These are phyloP conservation scores for Antitrichia curtipendula DNA, from an alignment of 225 moss, liverwort and hornwort genomes.

Conservation along the genomic window DNA sequence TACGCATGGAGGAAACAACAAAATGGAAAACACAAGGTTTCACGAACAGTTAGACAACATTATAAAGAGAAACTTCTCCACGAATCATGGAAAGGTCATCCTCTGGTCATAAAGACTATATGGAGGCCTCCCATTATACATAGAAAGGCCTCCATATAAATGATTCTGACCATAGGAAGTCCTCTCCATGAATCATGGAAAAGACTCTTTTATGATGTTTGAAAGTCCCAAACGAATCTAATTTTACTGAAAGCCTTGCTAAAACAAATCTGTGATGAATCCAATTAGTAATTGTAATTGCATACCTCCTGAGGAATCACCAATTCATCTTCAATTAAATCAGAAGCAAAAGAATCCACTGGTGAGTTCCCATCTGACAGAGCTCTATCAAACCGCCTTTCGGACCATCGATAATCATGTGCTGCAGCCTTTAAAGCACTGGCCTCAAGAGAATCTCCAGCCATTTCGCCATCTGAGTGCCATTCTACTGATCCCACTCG, in stretches of 20 bases:
- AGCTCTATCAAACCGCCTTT: constrained; percentile 40
- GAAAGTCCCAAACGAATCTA: background rate
- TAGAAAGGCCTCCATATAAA: background rate
- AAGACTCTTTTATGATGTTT: background rate
- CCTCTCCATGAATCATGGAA: background rate
- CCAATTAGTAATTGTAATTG: background rate
- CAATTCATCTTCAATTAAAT: constrained; percentile 59
- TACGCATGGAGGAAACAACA: background rate
- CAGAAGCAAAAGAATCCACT: constrained; percentile 61
- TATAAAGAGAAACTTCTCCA: background rate
- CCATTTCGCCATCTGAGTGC: constrained; percentile 48
- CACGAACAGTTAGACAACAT: background rate
- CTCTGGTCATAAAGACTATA: background rate
- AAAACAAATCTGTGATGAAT: background rate
- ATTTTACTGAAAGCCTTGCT: background rate
- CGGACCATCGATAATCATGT: constrained; percentile 34
- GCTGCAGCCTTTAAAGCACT: constrained; percentile 1
- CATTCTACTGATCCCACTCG: constrained; percentile 31
- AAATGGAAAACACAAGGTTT: background rate
- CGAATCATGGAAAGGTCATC: background rate
- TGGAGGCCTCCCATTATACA: background rate
- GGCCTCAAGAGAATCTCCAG: constrained; percentile 10
- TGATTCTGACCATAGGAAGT: background rate
- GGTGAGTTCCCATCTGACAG: constrained; percentile 88
- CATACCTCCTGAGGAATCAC: constrained; percentile 72